Conservation (phyloP, 148 eudicot species). For the Dysphania ambrosioides region DNA sequence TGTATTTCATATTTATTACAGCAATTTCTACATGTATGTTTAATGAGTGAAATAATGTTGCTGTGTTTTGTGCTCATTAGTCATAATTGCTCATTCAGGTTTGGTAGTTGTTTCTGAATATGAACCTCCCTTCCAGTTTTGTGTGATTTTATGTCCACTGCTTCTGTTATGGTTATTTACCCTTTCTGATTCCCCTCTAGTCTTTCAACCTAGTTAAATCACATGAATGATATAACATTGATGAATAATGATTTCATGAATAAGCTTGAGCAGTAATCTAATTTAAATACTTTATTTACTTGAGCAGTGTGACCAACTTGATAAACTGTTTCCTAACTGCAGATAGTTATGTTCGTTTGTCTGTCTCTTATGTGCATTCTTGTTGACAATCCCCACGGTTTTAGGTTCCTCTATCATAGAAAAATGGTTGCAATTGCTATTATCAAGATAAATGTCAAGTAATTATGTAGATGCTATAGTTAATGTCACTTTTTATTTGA, state of each 20-base stretch:
- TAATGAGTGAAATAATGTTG: neutral
- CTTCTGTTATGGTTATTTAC: neutral
- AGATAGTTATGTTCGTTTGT: neutral
- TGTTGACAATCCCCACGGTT: neutral
- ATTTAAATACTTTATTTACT: neutral
- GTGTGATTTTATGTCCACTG: neutral
- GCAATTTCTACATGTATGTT: neutral
- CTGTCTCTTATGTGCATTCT: neutral
- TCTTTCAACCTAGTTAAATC: neutral
- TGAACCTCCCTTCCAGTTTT: neutral
- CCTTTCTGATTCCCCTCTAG: neutral
- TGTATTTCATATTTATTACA: neutral
- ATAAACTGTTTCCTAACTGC: neutral
- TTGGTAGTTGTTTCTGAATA: neutral
- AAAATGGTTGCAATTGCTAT: no score
- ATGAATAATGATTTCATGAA: neutral
- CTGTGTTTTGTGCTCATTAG: neutral
- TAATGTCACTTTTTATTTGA: no score
- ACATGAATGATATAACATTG: neutral
- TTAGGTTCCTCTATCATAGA: neutral
- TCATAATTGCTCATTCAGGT: neutral
- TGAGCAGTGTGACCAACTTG: neutral
- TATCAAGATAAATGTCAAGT: no score
- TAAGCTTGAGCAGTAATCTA: neutral
- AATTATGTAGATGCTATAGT: no score